Conservation (phyloP, 768 basidiomycete species). For the Guyanaporus albipodus region DNA sequence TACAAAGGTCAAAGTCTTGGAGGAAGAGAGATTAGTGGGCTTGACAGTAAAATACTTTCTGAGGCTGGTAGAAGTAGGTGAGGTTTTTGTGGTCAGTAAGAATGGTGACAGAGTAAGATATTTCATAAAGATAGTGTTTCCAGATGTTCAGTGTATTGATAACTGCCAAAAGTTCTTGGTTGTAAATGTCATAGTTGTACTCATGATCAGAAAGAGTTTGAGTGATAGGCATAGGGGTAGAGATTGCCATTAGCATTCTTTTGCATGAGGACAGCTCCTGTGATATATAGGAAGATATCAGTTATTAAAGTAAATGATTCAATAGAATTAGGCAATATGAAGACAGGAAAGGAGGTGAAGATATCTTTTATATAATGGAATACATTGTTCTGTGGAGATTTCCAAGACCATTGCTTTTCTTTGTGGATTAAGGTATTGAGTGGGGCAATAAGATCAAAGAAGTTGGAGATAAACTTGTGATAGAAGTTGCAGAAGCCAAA, state of each 20-base stretch:
- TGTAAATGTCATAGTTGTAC: too few species aligned
- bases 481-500: not conserved
- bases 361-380: too few species aligned
- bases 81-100: not conserved
- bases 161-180: not conserved
- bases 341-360: too few species aligned
- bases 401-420: too few species aligned
- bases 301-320: too few species aligned
- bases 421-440: too few species aligned
- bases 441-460: too few species aligned
- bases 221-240: not conserved
- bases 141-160: not conserved
- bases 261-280: not conserved
- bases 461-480: not conserved
- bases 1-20: not conserved
- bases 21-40: not conserved
- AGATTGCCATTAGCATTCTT: not conserved
- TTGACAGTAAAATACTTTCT: not conserved
- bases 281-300: too few species aligned
- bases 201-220: too few species aligned
- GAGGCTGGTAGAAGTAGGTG: not conserved
- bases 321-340: too few species aligned
- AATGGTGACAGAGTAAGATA: not conserved
- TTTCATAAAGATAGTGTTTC: not conserved
- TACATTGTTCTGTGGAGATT: too few species aligned